Evolutionary conservation across 1,284 basidiomycete genomes (phyloP).

Genomic region (Trametes sp.): DNA sequence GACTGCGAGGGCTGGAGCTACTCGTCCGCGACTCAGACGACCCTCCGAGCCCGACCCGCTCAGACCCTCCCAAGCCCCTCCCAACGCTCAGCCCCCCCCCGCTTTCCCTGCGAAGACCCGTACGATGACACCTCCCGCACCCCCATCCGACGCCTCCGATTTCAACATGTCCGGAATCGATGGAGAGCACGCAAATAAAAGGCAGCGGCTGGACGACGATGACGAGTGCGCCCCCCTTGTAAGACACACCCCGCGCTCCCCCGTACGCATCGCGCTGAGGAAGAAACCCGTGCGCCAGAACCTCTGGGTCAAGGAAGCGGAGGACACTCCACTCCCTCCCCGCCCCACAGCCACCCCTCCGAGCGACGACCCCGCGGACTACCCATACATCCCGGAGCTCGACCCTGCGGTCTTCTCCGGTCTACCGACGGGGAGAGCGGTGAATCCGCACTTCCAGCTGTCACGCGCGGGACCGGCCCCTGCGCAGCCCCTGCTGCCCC

Average conservation of each 20-base stretch:
- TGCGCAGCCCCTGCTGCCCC: not conserved
- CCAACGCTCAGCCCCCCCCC: too few relatives aligned
- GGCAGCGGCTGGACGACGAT: not conserved
- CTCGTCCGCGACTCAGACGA: too few relatives aligned
- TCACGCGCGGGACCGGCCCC: not conserved
- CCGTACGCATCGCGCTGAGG: not conserved
- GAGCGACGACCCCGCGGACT: not conserved
- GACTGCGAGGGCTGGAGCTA: too few relatives aligned
- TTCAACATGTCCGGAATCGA: not conserved
- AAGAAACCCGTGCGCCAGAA: conserved; percentile 1
- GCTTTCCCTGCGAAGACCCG: too few relatives aligned
- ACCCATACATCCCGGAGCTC: not conserved
- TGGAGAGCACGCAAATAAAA: not conserved
- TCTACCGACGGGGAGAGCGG: not conserved
- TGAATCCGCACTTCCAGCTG: conserved; percentile 6
- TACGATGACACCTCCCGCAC: too few relatives aligned
- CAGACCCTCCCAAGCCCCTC: too few relatives aligned
- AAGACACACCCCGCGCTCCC: not conserved
- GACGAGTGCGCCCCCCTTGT: not conserved
- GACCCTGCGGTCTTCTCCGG: not conserved
- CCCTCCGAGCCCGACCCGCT: too few relatives aligned
- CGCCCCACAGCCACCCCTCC: not conserved
- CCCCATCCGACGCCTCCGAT: too few relatives aligned
- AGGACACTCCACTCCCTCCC: not conserved
- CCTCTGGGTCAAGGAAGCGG: not conserved